Evolutionary conservation across 768 basidiomycete genomes (phyloP).

Genomic region (Fomitopsis pulvina): DNA sequence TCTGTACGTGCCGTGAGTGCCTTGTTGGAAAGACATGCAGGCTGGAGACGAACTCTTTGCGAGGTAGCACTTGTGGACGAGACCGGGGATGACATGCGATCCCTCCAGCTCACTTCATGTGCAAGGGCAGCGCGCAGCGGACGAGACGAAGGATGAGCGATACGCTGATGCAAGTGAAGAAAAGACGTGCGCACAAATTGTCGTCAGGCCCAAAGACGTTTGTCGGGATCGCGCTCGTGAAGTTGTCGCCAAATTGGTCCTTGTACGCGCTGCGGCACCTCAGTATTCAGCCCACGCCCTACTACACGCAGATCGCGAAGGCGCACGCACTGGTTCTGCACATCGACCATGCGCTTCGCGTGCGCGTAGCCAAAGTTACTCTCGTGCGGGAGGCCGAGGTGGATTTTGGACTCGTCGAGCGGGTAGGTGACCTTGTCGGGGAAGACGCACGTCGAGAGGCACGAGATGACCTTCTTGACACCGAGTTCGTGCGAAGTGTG

Average conservation of each 20-base stretch:
- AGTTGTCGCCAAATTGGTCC: slow-evolving; percentile 90
- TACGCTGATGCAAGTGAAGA: not conserved
- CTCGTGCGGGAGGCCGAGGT: slow-evolving; percentile 85
- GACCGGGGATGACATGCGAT: slow-evolving; percentile 90
- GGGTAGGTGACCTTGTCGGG: slow-evolving; percentile 94
- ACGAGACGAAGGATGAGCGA: not conserved
- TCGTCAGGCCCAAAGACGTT: slow-evolving; percentile 95
- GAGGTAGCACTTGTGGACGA: slow-evolving; percentile 89
- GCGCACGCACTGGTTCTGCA: slow-evolving; percentile 78
- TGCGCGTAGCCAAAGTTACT: slow-evolving; percentile 97
- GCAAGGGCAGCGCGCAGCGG: slow-evolving; percentile 3
- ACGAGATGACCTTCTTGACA: slow-evolving; percentile 81
- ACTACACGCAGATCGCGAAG: not conserved
- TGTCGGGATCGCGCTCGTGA: slow-evolving; percentile 94
- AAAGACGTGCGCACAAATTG: slow-evolving; percentile 60
- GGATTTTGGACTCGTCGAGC: slow-evolving; percentile 88
- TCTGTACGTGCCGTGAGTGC: slow-evolving; percentile 31
- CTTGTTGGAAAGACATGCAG: not conserved
- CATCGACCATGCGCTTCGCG: slow-evolving; percentile 94
- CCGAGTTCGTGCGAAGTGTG: slow-evolving; percentile 62
- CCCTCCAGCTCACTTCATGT: slow-evolving; percentile 86
- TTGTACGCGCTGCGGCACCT: slow-evolving; percentile 71
- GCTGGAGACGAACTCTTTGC: slow-evolving; percentile 63
- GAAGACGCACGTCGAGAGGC: slow-evolving; percentile 95
- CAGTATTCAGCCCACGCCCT: not conserved